A percentile compares a stretch with the other conserved stretches of the same genome.
phyloP scores from a whole-genome alignment of 2,329 filamentous ascomycete genomes.

The Pyricularia pennisetigena region DNA sequence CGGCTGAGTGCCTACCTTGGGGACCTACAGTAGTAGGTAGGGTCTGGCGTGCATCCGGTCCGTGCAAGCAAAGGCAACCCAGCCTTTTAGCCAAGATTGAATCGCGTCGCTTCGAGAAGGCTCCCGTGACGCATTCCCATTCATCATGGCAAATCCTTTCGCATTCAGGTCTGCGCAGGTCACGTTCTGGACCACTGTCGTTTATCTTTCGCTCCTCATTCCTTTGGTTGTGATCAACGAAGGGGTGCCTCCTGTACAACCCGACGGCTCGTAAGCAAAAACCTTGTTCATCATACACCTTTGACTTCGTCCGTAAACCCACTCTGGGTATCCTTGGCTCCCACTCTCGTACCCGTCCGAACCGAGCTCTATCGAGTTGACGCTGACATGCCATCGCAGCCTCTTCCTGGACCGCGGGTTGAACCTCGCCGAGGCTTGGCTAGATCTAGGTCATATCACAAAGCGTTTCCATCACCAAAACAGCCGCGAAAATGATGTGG shows the following conservation, averaged over 20 bases:
- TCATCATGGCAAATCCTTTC: constrained; percentile 40
- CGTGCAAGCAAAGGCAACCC: background rate
- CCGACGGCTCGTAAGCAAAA: constrained; percentile 24
- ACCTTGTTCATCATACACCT: background rate
- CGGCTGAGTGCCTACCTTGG: background rate
- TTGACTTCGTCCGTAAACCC: background rate
- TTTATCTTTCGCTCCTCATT: constrained; percentile 71
- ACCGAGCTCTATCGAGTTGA: background rate
- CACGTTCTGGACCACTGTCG: constrained; percentile 63
- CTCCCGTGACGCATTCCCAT: background rate
- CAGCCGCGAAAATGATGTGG: constrained; percentile 69
- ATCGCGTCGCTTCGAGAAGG: background rate
- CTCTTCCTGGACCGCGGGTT: constrained; percentile 45
- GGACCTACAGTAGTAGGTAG: background rate
- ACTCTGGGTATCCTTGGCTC: background rate
- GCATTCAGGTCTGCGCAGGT: constrained; percentile 76
- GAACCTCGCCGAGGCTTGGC: constrained; percentile 80
- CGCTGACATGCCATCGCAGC: constrained; percentile 7
- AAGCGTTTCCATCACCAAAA: constrained; percentile 80
- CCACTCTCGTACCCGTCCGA: background rate
- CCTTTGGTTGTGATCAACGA: constrained; percentile 67
- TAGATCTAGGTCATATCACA: constrained; percentile 68
- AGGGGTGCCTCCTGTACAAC: constrained; percentile 59
- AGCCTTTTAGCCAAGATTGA: background rate
- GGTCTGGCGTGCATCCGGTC: background rate